These are phyloP conservation scores for Cercospora sesami DNA, from an alignment of 2,329 filamentous ascomycete species.

Conservation along the genomic window DNA sequence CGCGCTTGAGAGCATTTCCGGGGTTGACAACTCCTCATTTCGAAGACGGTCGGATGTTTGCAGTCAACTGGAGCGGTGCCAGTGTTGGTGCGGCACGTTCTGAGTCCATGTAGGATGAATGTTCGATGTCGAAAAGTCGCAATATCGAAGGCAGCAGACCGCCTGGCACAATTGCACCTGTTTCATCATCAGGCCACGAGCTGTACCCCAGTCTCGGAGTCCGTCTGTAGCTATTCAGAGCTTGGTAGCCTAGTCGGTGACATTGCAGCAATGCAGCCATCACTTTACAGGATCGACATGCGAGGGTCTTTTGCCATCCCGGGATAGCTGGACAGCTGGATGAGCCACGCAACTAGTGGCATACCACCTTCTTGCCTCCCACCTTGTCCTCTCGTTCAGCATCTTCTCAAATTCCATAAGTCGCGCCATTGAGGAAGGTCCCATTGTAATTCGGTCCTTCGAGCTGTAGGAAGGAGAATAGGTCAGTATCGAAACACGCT, in stretches of 20 bases:
- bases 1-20: not conserved
- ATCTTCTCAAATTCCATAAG: slow-evolving; percentile 10
- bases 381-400: not conserved
- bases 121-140: not conserved
- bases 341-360: not conserved
- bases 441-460: slow-evolving; percentile 22
- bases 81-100: not conserved
- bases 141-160: not conserved
- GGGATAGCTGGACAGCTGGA: not conserved
- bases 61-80: not conserved
- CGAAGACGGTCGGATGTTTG: not conserved
- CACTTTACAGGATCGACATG: not conserved
- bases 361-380: not conserved
- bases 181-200: not conserved
- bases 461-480: slow-evolving; percentile 10
- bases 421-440: slow-evolving; percentile 27
- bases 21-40: not conserved
- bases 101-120: not conserved
- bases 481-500: not conserved
- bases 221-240: not conserved
- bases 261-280: not conserved
- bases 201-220: not conserved
- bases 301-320: not conserved
- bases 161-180: not conserved
- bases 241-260: not conserved